These are phyloP conservation scores for Coemansia erecta DNA, from an alignment of 192 early-diverging fungal species.

Conservation along the genomic window DNA sequence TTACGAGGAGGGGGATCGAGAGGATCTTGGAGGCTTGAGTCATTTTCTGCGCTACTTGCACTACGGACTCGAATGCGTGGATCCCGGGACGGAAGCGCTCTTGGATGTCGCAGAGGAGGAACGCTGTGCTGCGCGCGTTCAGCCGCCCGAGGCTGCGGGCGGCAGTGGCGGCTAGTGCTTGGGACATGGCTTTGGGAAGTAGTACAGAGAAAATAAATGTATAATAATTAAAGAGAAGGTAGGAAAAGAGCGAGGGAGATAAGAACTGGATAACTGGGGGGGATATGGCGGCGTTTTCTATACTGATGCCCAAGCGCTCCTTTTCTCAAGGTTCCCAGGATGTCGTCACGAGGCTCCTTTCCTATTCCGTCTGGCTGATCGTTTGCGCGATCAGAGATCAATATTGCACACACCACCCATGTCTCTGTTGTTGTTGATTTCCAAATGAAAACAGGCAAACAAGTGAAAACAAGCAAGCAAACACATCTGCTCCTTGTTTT, in stretches of 20 bases:
- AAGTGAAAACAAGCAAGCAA: too few relatives aligned
- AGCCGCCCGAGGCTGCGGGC: constrained; percentile 57
- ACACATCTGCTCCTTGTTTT: constrained; percentile 3
- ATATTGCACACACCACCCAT: not conserved
- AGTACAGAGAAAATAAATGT: not conserved
- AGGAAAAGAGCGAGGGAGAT: not conserved
- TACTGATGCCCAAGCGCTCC: not conserved
- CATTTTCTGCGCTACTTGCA: constrained; percentile 87
- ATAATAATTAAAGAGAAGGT: not conserved
- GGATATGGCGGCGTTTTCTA: not conserved
- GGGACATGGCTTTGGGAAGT: not conserved
- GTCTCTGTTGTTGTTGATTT: not conserved
- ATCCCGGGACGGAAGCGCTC: constrained; percentile 74
- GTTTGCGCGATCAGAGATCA: not conserved
- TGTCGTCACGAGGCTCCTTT: not conserved
- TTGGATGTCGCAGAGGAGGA: constrained; percentile 95
- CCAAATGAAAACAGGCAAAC: too few relatives aligned
- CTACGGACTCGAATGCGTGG: constrained; percentile 76
- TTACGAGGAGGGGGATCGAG: constrained; percentile 82
- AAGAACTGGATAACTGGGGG: not conserved
- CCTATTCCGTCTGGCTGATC: not conserved
- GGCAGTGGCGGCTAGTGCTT: constrained; percentile 10
- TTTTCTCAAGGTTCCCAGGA: not conserved
- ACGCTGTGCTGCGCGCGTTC: constrained; percentile 63
- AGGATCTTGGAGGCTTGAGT: constrained; percentile 68